phyloP scores from a whole-genome alignment of 345 rosid species.

The Linum lewisii region DNA sequence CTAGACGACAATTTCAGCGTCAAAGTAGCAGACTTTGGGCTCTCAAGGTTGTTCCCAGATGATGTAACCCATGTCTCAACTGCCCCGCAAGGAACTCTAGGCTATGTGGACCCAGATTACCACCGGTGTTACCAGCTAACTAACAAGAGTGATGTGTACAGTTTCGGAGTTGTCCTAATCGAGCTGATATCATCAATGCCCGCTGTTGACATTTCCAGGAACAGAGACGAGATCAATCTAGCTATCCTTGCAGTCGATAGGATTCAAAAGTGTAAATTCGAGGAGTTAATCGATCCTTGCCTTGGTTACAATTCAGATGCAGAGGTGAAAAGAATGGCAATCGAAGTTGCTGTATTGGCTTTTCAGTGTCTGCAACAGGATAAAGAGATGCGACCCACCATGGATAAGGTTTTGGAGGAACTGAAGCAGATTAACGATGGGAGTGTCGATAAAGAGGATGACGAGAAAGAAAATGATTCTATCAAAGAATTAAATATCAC shows the following conservation, averaged over 20 bases:
- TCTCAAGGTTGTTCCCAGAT: conserved; percentile 1
- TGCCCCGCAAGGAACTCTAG: conserved; percentile 2
- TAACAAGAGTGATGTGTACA: conserved; percentile 1
- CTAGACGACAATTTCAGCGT: not conserved
- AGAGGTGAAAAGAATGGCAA: not conserved
- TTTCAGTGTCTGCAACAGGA: conserved; percentile 6
- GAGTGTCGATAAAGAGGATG: not conserved
- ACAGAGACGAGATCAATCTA: conserved; percentile 3
- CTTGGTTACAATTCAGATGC: not conserved
- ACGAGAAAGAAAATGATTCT: not conserved
- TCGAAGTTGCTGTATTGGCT: not conserved
- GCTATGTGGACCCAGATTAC: conserved; percentile 1
- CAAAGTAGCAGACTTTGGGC: conserved; percentile 3
- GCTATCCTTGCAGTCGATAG: not conserved
- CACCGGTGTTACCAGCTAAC: conserved; percentile 6
- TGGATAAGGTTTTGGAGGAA: not conserved
- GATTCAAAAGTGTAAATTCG: not conserved
- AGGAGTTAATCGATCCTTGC: not conserved
- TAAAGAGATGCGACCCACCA: conserved; percentile 1
- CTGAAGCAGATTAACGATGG: conserved; percentile 1
- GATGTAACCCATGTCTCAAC: conserved; percentile 3
- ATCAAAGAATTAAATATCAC: not conserved
- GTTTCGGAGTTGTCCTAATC: conserved; percentile 2
- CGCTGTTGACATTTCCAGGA: conserved; percentile 1
- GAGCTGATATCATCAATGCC: conserved; percentile 6